These are phyloP conservation scores for Dryas alaskensis DNA, from an alignment of 306 rosid genomes.

Conservation along the genomic window DNA sequence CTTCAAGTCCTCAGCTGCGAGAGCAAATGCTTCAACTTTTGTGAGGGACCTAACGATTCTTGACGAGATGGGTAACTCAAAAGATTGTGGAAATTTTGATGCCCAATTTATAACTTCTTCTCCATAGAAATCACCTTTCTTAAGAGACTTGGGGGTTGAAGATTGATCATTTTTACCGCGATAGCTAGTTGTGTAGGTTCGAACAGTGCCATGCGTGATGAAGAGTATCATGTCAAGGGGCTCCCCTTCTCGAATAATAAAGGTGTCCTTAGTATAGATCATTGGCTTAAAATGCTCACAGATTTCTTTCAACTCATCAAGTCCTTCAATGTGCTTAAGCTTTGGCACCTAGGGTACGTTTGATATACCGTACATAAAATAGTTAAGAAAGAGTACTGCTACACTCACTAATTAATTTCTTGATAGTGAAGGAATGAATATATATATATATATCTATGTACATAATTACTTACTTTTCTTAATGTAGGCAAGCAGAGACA, in stretches of 20 bases:
- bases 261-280: not conserved
- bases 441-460: not conserved
- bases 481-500: not conserved
- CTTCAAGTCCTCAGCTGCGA: not conserved
- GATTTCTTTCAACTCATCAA: not conserved
- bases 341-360: not conserved
- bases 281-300: not conserved
- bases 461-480: not conserved
- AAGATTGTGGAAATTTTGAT: not conserved
- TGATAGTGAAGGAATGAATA: too few relatives aligned
- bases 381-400: too few relatives aligned
- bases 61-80: not conserved
- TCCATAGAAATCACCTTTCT: not conserved
- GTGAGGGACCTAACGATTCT: not conserved
- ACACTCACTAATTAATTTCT: too few relatives aligned
- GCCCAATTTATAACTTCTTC: not conserved
- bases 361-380: too few relatives aligned
- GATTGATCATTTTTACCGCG: not conserved
- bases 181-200: not conserved
- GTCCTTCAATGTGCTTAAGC: not conserved
- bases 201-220: not conserved
- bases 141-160: not conserved
- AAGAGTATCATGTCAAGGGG: not conserved
- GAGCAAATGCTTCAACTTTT: not conserved
- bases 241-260: not conserved